Evolutionary conservation across 371 early-diverging fungal species (phyloP).

Genomic region (Syncephalastrum sp.): DNA sequence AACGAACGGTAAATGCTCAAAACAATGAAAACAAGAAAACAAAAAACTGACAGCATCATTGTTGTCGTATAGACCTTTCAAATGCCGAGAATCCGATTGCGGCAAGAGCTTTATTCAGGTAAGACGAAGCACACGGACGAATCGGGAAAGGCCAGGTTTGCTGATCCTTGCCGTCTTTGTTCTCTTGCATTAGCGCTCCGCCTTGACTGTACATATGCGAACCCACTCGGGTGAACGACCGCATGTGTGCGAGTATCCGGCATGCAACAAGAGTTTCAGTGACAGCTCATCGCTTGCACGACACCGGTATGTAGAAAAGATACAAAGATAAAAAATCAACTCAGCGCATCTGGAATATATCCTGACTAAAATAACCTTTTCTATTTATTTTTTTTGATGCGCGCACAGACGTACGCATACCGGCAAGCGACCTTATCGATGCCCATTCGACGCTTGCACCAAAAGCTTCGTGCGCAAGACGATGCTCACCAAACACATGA

Average conservation of each 20-base stretch:
- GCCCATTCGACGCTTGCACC: constrained; percentile 56
- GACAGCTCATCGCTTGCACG: constrained; percentile 60
- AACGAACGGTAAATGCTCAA: constrained; percentile 49
- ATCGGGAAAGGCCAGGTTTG: constrained; percentile 8
- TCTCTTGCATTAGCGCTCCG: constrained; percentile 55
- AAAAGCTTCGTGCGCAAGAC: constrained; percentile 73
- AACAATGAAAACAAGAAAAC: neutral
- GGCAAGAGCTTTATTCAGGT: constrained; percentile 74
- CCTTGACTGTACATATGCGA: constrained; percentile 73
- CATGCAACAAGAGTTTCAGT: constrained; percentile 62
- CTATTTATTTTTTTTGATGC: neutral
- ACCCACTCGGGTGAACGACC: constrained; percentile 82
- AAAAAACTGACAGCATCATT: constrained; percentile 6
- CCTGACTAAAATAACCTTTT: neutral
- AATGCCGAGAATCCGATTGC: constrained; percentile 64
- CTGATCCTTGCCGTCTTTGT: constrained; percentile 16
- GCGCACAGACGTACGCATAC: constrained; percentile 61
- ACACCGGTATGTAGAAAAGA: constrained; percentile 33
- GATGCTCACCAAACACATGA: constrained; percentile 67
- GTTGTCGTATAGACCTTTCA: constrained; percentile 53
- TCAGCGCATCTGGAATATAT: neutral
- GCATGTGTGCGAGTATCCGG: constrained; percentile 65
- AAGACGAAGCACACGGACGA: constrained; percentile 8
- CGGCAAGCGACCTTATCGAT: constrained; percentile 71
- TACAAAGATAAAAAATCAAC: constrained; percentile 1